A percentile compares a stretch with the other conserved stretches of the same genome.
Conservation (phyloP, 106 monocot genomes). For the Gastrodia elata region DNA sequence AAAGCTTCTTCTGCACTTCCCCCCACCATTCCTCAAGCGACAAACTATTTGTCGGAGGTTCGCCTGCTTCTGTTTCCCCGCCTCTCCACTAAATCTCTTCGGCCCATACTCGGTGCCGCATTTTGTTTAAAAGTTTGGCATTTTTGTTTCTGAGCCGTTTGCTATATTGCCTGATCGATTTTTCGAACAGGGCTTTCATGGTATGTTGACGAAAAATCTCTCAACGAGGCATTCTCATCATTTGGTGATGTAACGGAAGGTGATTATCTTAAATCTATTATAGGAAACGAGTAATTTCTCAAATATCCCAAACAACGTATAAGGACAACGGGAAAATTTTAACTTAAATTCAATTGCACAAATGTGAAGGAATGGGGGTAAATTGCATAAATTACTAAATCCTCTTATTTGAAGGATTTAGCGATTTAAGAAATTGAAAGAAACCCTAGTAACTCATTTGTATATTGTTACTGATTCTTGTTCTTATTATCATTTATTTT, state of each 20-base stretch:
- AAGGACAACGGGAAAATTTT: too few relatives aligned
- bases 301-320: too few relatives aligned
- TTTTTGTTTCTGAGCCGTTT: neutral
- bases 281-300: too few relatives aligned
- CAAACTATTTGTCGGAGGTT: conserved; percentile 80
- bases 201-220: conserved; percentile 77
- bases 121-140: neutral
- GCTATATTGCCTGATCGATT: neutral
- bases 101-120: neutral
- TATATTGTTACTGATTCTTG: too few relatives aligned
- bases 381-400: too few relatives aligned
- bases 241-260: conserved; percentile 80
- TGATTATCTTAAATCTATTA: too few relatives aligned
- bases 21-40: conserved; percentile 28
- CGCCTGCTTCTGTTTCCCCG: neutral
- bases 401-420: too few relatives aligned
- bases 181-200: conserved; percentile 50
- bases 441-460: too few relatives aligned
- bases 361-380: too few relatives aligned
- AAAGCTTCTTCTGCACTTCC: conserved; percentile 14
- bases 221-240: conserved; percentile 70
- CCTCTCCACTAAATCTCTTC: neutral
- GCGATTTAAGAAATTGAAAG: too few relatives aligned
- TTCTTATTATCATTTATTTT: too few relatives aligned
- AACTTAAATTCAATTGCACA: too few relatives aligned